Conservation (phyloP, 2,329 filamentous ascomycete genomes). For the Aspergillus novoparasiticus region DNA sequence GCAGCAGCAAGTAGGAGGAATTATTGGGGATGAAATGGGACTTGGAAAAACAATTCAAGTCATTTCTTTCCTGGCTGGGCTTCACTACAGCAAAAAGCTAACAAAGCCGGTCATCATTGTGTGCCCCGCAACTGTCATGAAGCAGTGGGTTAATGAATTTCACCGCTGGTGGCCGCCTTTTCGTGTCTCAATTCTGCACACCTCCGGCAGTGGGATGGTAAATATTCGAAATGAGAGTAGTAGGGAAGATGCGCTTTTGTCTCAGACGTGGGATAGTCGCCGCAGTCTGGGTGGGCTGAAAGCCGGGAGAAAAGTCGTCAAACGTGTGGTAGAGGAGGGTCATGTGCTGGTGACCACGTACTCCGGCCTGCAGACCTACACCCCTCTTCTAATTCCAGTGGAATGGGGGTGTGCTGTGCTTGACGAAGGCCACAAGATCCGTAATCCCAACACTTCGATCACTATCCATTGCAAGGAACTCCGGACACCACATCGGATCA, state of each 20-base stretch:
- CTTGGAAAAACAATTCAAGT: conserved; percentile 90
- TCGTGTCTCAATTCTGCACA: conserved; percentile 90
- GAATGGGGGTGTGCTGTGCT: conserved; percentile 93
- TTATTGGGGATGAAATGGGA: conserved; percentile 97
- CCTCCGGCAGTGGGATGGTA: conserved; percentile 94
- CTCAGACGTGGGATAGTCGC: conserved; percentile 52
- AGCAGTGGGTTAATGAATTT: conserved; percentile 98
- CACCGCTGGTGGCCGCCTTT: conserved; percentile 99
- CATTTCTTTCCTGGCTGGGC: conserved; percentile 80
- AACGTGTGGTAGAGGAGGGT: conserved; percentile 78
- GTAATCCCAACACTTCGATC: conserved; percentile 92
- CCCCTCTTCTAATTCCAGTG: conserved; percentile 75
- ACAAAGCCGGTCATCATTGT: conserved; percentile 86
- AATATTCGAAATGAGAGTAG: conserved; percentile 66
- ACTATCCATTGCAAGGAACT: conserved; percentile 95
- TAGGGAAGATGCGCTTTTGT: conserved; percentile 65
- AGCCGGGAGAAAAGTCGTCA: conserved; percentile 77
- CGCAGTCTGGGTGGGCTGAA: conserved; percentile 58
- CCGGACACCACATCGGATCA: conserved; percentile 84
- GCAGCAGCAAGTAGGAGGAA: conserved; percentile 85
- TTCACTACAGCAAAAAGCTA: conserved; percentile 89
- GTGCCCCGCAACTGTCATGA: conserved; percentile 89
- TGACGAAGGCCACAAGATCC: conserved; percentile 97
- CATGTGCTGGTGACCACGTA: conserved; percentile 97
- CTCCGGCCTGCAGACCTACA: conserved; percentile 90